Percentiles rank a stretch among this genome's conserved stretches.
These are phyloP conservation scores for Symbiodinium pilosum DNA, from an alignment of 73 alveolate genomes.

Conservation along the genomic window DNA sequence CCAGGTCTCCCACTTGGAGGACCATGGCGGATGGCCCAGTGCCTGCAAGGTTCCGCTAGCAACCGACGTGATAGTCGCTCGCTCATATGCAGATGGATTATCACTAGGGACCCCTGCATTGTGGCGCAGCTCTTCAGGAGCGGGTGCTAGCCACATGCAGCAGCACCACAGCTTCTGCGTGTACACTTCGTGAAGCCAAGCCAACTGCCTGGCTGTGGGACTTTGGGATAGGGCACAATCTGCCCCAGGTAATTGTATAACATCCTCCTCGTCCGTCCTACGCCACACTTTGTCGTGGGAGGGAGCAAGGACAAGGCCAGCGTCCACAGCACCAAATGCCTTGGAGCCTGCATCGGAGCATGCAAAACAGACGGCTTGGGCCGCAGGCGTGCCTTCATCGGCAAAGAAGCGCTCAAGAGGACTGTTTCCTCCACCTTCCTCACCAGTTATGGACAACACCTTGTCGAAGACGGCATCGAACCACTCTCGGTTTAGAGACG, in stretches of 20 bases:
- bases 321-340: slow-evolving; percentile 93
- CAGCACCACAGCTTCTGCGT: slow-evolving; percentile 94
- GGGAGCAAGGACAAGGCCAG: slow-evolving; percentile 87
- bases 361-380: slow-evolving; percentile 88
- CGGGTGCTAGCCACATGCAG: slow-evolving; percentile 94
- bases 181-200: slow-evolving; percentile 86
- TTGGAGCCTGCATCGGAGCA: slow-evolving; percentile 66
- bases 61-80: slow-evolving; percentile 80
- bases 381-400: slow-evolving; percentile 68
- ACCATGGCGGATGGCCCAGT: slow-evolving; percentile 87
- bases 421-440: slow-evolving; percentile 75
- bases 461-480: slow-evolving; percentile 82
- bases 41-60: slow-evolving; percentile 89
- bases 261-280: slow-evolving; percentile 5
- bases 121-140: slow-evolving; percentile 86
- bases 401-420: slow-evolving; percentile 90
- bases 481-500: slow-evolving; percentile 94
- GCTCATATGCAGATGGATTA: slow-evolving; percentile 60
- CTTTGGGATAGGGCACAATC: slow-evolving; percentile 78
- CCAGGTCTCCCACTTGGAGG: slow-evolving; percentile 68
- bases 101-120: slow-evolving; percentile 52
- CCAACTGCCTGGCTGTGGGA: slow-evolving; percentile 82
- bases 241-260: slow-evolving; percentile 74
- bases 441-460: slow-evolving; percentile 77
- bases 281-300: slow-evolving; percentile 61